Base-by-base conservation (phyloP, 169 alveolate species). In the Eimeria necatrix region DNA sequence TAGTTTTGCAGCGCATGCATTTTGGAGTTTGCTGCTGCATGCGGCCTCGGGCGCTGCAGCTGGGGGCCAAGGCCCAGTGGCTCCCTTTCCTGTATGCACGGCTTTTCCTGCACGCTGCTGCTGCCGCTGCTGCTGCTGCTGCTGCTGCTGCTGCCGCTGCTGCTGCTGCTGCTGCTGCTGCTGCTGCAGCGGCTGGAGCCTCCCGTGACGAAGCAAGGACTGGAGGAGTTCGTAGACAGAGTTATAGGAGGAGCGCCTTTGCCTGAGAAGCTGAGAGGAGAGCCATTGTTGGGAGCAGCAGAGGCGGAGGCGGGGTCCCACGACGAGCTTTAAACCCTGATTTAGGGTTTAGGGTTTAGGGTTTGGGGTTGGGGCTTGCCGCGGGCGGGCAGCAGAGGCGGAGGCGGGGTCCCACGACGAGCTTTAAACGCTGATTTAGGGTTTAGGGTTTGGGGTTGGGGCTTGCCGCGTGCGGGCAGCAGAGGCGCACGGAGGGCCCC, bases 111-210 rank as follows among this genome's bases (percentile, higher is more conserved):
- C 78, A n/a, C 78, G 83, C 20, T 24, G 83, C 46, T 24, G 83
- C 46, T 71, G 51, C 49, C 41, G n/a, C 53, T 32, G 51, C 51
- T n/a, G 41, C 49, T 22, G 41, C 83, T 9, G 46, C 24, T 4
- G 51, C 83, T 4, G 18, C 83, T 71, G 83, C 24, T 71, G 83
- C 51, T 71, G 83, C 83, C 24, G 46, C 83, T n/a, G 83, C 83
- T 71, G 83, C 83, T 14, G 7, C 4, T 61, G 73, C 73, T 61
- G 73, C 73, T 8, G 6, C 20, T 61, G 73, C 73, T 61, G 73
- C 73, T 61, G 51, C 51, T n/a, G 83, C 51, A n/a, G 83, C 53
- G 14, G 51, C 83, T 71, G 46, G 51, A 4, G 46, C 83, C 41
- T 32, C 51, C 7, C 52, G 4, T 16, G 83, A n/a, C 7, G 83